Percentiles rank a stretch among this genome's conserved stretches.
These are phyloP conservation scores for Rhodotorula babjevae DNA, from an alignment of 768 basidiomycete species.

Conservation along the genomic window DNA sequence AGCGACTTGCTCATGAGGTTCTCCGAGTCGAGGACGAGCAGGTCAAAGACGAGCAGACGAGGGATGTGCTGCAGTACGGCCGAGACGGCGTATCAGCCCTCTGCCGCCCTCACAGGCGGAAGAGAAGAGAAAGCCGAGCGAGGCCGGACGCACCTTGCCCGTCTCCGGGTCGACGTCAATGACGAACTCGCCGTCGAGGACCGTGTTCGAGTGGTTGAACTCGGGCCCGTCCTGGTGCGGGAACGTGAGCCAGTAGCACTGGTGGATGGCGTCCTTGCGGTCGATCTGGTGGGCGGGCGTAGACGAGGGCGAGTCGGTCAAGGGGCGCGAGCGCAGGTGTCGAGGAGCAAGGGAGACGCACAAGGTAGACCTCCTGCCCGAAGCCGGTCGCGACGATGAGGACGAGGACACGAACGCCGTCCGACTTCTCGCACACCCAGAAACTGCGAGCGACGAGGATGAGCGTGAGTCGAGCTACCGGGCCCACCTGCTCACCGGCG, in stretches of 20 bases:
- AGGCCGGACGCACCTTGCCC: conserved; percentile 58
- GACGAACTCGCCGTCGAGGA: conserved; percentile 92
- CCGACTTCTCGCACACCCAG: conserved; percentile 99
- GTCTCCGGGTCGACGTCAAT: conserved; percentile 77
- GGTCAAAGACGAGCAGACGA: conserved; percentile 85
- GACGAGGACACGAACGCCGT: conserved; percentile 85
- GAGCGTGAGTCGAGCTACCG: neutral
- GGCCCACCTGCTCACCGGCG: too few species aligned
- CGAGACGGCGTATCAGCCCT: too few species aligned
- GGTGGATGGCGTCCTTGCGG: conserved; percentile 80
- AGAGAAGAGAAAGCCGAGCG: neutral
- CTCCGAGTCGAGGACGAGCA: conserved; percentile 75
- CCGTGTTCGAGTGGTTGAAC: conserved; percentile 66
- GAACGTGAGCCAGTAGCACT: conserved; percentile 72
- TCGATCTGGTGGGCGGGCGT: conserved; percentile 68
- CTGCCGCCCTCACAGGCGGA: neutral
- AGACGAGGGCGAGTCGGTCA: neutral
- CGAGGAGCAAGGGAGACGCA: conserved; percentile 49
- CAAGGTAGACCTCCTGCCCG: conserved; percentile 65
- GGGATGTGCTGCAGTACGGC: conserved; percentile 61
- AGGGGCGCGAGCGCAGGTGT: neutral
- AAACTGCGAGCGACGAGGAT: conserved; percentile 56
- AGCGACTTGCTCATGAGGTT: conserved; percentile 80
- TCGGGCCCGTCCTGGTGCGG: conserved; percentile 75
- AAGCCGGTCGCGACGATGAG: conserved; percentile 59